phyloP scores from a whole-genome alignment of 257 asterid genomes.

The Mentha longifolia region DNA sequence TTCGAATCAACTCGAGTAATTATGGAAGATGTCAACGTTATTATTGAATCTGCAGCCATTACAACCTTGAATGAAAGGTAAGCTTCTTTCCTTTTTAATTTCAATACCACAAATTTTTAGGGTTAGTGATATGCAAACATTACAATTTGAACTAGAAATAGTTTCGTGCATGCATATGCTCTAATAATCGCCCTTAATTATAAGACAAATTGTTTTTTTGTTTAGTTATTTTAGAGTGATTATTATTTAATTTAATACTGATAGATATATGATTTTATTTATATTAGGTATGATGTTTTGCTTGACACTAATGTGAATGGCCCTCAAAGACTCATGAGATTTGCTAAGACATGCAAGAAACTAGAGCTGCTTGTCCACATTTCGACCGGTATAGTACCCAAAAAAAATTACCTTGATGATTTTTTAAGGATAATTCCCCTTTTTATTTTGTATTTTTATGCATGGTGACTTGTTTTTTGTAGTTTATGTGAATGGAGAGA shows the following conservation, averaged over 20 bases:
- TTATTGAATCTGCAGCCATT: slow-evolving; percentile 49
- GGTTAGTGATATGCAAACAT: too few relatives aligned
- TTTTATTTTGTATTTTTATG: too few relatives aligned
- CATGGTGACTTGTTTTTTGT: background rate
- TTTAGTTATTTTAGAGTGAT: too few relatives aligned
- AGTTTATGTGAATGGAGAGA: slow-evolving; percentile 36
- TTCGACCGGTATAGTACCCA: slow-evolving; percentile 45
- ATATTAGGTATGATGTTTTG: slow-evolving; percentile 46
- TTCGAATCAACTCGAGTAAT: slow-evolving; percentile 27
- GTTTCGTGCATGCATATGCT: too few relatives aligned
- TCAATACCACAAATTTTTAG: too few relatives aligned
- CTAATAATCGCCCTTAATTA: too few relatives aligned
- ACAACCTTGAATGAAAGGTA: slow-evolving; percentile 50
- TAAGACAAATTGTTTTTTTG: too few relatives aligned
- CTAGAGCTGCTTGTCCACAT: slow-evolving; percentile 45
- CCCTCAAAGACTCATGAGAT: slow-evolving; percentile 47
- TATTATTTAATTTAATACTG: too few relatives aligned
- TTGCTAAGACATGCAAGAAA: slow-evolving; percentile 55
- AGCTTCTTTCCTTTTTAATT: background rate
- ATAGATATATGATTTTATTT: too few relatives aligned
- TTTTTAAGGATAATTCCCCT: background rate
- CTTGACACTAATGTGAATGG: slow-evolving; percentile 46
- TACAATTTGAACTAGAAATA: too few relatives aligned
- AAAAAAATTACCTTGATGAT: background rate
- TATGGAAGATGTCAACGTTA: slow-evolving; percentile 44